Percentiles rank a stretch among this genome's conserved stretches.
These are phyloP conservation scores for Tephrocybe sp. DNA, from an alignment of 768 basidiomycete genomes.

Conservation along the genomic window DNA sequence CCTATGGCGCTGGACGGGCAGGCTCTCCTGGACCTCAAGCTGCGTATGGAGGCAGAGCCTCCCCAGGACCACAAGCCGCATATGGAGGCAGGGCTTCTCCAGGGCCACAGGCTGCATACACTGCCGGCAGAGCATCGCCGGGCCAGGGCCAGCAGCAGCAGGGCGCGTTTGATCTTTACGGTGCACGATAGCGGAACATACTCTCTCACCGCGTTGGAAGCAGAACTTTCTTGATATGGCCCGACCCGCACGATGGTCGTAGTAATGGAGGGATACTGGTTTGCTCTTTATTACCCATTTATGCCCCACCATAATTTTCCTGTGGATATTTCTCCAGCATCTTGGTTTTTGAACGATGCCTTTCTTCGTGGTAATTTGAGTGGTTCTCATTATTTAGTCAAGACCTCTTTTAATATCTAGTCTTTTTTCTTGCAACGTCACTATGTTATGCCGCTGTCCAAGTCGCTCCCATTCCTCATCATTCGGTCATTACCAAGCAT, in stretches of 20 bases:
- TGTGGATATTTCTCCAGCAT: slow-evolving; percentile 6
- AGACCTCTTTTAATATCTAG: slow-evolving; percentile 9
- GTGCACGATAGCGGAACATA: slow-evolving; percentile 10
- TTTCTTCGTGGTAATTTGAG: slow-evolving; percentile 1
- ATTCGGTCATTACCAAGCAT: background rate
- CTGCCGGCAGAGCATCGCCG: slow-evolving; percentile 36
- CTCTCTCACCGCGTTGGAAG: slow-evolving; percentile 2
- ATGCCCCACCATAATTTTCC: slow-evolving; percentile 6
- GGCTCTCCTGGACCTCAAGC: slow-evolving; percentile 47
- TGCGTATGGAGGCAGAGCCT: slow-evolving; percentile 39
- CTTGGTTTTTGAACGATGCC: slow-evolving; percentile 5
- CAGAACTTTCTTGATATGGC: slow-evolving; percentile 13
- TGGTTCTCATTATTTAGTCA: slow-evolving; percentile 5
- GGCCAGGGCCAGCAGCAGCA: no score
- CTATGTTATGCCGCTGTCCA: slow-evolving; percentile 8
- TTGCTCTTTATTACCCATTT: slow-evolving; percentile 10
- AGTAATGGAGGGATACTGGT: slow-evolving; percentile 13
- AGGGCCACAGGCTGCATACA: slow-evolving; percentile 45
- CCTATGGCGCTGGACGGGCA: slow-evolving; percentile 31
- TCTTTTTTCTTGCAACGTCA: slow-evolving; percentile 2
- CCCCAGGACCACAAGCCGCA: slow-evolving; percentile 33
- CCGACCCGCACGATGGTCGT: slow-evolving; percentile 5
- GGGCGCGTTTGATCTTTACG: slow-evolving; percentile 32
- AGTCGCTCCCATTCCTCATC: slow-evolving; percentile 1
- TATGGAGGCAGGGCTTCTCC: slow-evolving; percentile 36